These are phyloP conservation scores for Rheum nobile DNA, from an alignment of 148 eudicot genomes.

Conservation along the genomic window DNA sequence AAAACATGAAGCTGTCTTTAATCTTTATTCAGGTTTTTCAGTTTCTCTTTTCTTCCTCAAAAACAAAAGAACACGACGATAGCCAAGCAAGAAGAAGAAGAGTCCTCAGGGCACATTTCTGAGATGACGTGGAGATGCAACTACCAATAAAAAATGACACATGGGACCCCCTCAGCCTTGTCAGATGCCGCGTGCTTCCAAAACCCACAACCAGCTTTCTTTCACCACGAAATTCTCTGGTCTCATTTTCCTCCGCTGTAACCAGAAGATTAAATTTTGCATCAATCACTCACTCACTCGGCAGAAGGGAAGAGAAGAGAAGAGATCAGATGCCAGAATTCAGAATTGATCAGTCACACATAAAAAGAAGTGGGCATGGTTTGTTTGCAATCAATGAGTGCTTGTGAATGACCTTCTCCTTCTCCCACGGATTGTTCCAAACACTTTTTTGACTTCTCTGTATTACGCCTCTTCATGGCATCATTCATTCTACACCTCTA, in stretches of 20 bases:
- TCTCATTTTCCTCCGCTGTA: not conserved
- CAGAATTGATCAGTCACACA: not conserved
- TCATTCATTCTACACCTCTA: not conserved
- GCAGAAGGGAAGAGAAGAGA: not conserved
- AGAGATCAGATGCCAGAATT: not conserved
- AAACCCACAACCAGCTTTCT: not conserved
- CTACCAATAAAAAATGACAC: not conserved
- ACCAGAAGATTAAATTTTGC: not conserved
- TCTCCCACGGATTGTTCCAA: not conserved
- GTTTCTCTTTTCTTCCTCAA: not conserved
- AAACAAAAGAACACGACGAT: not conserved
- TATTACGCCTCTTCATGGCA: not conserved
- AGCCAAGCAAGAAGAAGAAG: not conserved
- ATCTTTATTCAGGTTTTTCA: not conserved
- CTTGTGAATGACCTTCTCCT: not conserved
- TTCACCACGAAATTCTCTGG: not conserved
- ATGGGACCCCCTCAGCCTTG: not conserved
- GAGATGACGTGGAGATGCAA: not conserved
- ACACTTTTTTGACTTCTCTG: not conserved
- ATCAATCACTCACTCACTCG: not conserved
- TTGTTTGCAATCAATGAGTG: not conserved
- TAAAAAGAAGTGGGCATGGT: not conserved
- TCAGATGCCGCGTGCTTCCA: conserved; percentile 7
- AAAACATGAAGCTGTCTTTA: not conserved
- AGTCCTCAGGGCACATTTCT: not conserved